Base-by-base conservation (phyloP, 129 eudicot genomes). In the Arctium minus region DNA sequence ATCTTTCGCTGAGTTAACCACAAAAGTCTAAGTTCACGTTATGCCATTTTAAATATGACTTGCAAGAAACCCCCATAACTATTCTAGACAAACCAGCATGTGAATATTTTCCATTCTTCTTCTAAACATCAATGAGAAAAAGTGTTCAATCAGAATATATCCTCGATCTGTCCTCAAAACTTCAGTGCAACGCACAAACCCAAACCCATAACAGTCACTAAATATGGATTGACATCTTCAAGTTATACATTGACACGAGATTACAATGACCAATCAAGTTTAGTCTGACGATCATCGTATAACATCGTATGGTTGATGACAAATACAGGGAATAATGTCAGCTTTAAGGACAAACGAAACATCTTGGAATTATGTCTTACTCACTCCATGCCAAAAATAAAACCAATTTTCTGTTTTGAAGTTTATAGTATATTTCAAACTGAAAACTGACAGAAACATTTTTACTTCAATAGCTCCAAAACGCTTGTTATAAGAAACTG, bases 331-430 rank as follows among this genome's bases (percentile, higher is more conserved):
- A 62, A 81, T 17, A 29, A 38, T 27, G 67, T 62, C 75, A 33
- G 53, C 40, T 82, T 12, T 42, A 18, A 74, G 80, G 3, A 31
- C 65, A 74, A 62, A 74, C 2, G 18, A 36, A 46, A 65, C 48
- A 30, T 40, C 40, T 56, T 9, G 38, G 32, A 72, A 40, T 8
- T 64, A 65, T 64, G 64, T 53, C 30, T 60, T 74, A 64, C 36
- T 37, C 73, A 5, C 74, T 39, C 85, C 10, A 8, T 74, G 67
- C 74, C 37, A 82, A 76, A 74, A 67, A 75, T 8, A 42, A n/a
- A 39, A 8, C 0, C 38, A 75, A 22, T 22, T 22, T 22, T 22
- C 27, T 22, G 27, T 22, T 22, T 22, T 22, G 27, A 22, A 22
- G 27, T 22, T 22, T 22, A 22, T 22, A 22, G 27, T 22, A 22